Percentiles rank a stretch among this genome's conserved stretches.
Conservation (phyloP, 345 rosid genomes). For the Toxicodendron radicans region DNA sequence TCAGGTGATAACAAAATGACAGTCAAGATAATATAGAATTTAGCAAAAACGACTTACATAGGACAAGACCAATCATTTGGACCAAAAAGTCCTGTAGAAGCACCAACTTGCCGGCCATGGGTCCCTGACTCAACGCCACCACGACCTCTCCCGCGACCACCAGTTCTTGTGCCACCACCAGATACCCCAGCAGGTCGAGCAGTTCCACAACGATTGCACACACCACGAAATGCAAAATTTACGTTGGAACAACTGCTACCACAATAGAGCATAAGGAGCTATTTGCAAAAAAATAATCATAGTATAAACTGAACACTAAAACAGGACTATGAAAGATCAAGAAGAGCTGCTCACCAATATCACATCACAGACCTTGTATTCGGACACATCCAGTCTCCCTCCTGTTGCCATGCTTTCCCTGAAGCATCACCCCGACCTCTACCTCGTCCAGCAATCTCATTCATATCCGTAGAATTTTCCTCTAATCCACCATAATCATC, state of each 20-base stretch:
- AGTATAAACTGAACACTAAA: conserved; percentile 1
- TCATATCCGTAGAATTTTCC: conserved; percentile 42
- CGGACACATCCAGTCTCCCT: conserved; percentile 98
- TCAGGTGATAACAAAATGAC: neutral
- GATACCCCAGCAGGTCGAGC: conserved; percentile 90
- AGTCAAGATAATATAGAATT: neutral
- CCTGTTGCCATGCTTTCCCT: conserved; percentile 92
- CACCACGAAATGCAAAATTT: conserved; percentile 97
- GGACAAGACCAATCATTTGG: conserved; percentile 99
- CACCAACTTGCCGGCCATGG: conserved; percentile 53
- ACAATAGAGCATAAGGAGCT: conserved; percentile 34
- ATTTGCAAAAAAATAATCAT: conserved; percentile 8
- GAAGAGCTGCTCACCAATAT: conserved; percentile 98
- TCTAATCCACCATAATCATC: conserved; percentile 51
- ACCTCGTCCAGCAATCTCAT: conserved; percentile 64
- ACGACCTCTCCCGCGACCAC: conserved; percentile 87
- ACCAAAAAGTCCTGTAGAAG: conserved; percentile 84
- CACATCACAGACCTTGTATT: conserved; percentile 99
- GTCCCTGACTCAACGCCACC: conserved; percentile 51
- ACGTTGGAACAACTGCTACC: conserved; percentile 88
- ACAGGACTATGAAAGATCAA: conserved; percentile 47
- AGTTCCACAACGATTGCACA: conserved; percentile 93
- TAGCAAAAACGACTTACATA: conserved; percentile 63
- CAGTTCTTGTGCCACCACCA: conserved; percentile 69
- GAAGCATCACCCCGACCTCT: conserved; percentile 77